Base-by-base conservation (phyloP, 192 early-diverging fungal genomes). In the Ambispora gerdemannii region DNA sequence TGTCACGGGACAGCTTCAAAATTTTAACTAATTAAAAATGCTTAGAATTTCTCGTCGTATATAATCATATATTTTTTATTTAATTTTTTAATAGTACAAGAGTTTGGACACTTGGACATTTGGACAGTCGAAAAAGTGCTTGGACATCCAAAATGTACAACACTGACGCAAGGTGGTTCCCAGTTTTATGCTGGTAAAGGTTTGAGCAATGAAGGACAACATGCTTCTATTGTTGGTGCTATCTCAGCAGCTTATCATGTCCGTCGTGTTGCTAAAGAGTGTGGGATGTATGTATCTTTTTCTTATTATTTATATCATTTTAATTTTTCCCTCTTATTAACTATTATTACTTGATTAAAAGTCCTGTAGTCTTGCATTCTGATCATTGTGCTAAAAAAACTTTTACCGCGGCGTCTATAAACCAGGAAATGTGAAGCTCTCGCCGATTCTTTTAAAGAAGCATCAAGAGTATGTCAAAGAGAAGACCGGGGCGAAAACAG, bases 381-480 rank as follows among this genome's bases (percentile, higher is more conserved):
- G 95, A 97, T 81, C 95, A 97, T 88, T 97, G 95, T 82, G 95
- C 93, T 77, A 90, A 93, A 81, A 95, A 96, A 87, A 88, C 96
- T 62, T 84, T 97, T 31, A 92, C 93, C 94, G 94, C 76, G 94
- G 95, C 80, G 95, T 96, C 51, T 96, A 96, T 87, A 91, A 91
- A 79, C 92, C 92, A 50, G 95, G 95, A 52, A 98, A 98, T 82
- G 95, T 98, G 75, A 89, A 92, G 76, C 86, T 98, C 43, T 87
- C 91, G 80, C 95, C 95, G 52, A 89, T 93, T 81, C 88, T 98
- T 67, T 84, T 98, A 56, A 91, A 89, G 72, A 91, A 92, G 82
- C 93, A 95, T 83, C 95, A 97, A 81, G 80, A 75, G 28, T 88
- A 84, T 70, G 91, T 96, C 74, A 80, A 85, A 74, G 84, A 89